Evolutionary conservation across 75 land plant species (phyloP), one percentile per base, ranked within the genome.

Genomic region (Pinus albicaulis): DNA sequence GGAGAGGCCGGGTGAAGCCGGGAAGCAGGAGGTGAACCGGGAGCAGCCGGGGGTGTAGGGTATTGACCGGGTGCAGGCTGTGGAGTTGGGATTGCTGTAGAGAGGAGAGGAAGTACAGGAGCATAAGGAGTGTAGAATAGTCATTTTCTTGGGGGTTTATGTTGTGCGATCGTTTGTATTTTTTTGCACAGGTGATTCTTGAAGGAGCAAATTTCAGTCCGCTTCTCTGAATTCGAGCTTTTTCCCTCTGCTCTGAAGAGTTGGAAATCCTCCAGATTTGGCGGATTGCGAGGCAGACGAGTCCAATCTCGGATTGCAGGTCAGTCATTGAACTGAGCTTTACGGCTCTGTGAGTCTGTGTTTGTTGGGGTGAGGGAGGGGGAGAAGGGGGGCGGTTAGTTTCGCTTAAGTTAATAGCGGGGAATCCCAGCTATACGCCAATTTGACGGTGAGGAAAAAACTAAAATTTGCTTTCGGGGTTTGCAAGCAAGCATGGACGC

Each of bases 31-130:
- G 71, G 5, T 38, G 22, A 68, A 68, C 71, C 38, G 52, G 48
- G 71, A 68, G 71, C 48, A 41, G 71, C 52, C 48, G 48, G 71
- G 8, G 10, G 22, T 12, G 38, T 68, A 68, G 52, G 71, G 71
- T 68, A 19, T 68, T 38, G 71, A 68, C 23, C 20, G 71, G 44
- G 22, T 20, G 71, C 48, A 19, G 71, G 48, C 15, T 23, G 71
- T 68, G 71, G 48, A 19, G 1, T 0, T n/a, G 19, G 48, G 48
- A 36, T 38, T 38, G 6, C 11, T 34, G 44, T 31, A 3, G 3
- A 3, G 3, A 38, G 41, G 41, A 38, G 1, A 38, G 3, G 4
- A 3, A 38, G 41, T 38, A 38, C 41, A 38, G 3, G 41, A 38
- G 41, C 41, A 38, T 5, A 38, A 5, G 41, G 5, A 38, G 5